Percentiles rank a stretch among this genome's conserved stretches.
Evolutionary conservation across 352 stramenopile species (phyloP).

Genomic region (Peronospora belbahrii): DNA sequence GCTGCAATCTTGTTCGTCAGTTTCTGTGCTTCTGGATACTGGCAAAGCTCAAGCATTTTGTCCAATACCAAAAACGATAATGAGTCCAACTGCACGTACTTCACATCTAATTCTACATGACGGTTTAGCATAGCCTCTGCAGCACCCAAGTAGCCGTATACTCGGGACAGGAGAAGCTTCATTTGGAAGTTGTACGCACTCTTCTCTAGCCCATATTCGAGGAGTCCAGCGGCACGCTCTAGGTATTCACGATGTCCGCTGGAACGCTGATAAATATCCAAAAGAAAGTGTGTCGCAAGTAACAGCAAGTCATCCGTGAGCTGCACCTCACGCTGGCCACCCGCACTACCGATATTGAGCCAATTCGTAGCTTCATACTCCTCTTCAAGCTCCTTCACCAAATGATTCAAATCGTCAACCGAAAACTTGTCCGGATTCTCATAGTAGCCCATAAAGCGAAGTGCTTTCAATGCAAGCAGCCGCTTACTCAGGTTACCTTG

Average conservation of each 20-base stretch:
- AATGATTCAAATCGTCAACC: slow-evolving; percentile 24
- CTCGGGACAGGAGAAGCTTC: slow-evolving; percentile 74
- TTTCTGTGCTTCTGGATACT: slow-evolving; percentile 45
- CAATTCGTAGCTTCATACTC: slow-evolving; percentile 67
- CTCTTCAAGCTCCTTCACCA: slow-evolving; percentile 42
- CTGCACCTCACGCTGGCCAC: slow-evolving; percentile 78
- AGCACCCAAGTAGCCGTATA: slow-evolving; percentile 73
- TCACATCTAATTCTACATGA: slow-evolving; percentile 74
- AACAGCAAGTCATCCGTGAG: slow-evolving; percentile 77
- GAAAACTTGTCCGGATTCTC: slow-evolving; percentile 15
- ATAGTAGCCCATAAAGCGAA: slow-evolving; percentile 64
- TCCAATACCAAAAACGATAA: slow-evolving; percentile 80
- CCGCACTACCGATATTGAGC: slow-evolving; percentile 62
- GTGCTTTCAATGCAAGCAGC: slow-evolving; percentile 55
- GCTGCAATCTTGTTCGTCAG: slow-evolving; percentile 41
- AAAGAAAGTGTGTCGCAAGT: slow-evolving; percentile 56
- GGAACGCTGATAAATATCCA: slow-evolving; percentile 58
- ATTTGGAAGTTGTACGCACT: slow-evolving; percentile 88
- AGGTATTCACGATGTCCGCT: slow-evolving; percentile 32
- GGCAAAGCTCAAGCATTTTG: slow-evolving; percentile 58
- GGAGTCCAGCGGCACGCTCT: slow-evolving; percentile 41
- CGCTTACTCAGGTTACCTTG: slow-evolving; percentile 44
- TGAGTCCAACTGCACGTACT: slow-evolving; percentile 83
- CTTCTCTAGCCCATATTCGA: slow-evolving; percentile 70
- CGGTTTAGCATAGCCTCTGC: slow-evolving; percentile 52